A percentile compares a stretch with the other conserved stretches of the same genome.
Conservation (phyloP, 768 basidiomycete genomes). For the Lactifluus subvellereus region DNA sequence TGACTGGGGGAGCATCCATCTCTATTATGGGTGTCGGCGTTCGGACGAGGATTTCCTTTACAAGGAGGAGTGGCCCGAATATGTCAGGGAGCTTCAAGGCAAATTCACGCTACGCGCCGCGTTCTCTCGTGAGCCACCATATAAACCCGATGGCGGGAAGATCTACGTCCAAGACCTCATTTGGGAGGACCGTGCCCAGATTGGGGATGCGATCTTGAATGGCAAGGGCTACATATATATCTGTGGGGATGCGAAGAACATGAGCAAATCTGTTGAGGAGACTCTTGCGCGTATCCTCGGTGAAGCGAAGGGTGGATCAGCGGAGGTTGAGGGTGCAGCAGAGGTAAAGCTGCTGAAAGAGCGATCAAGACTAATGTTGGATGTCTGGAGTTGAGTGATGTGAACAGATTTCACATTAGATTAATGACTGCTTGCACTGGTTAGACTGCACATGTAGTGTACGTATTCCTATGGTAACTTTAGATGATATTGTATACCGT, state of each 20-base stretch:
- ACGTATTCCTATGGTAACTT: not conserved
- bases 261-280: conserved; percentile 95
- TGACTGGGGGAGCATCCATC: conserved; percentile 92
- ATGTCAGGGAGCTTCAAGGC: conserved; percentile 78
- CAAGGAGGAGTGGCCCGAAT: conserved; percentile 90
- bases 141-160: conserved; percentile 87
- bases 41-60: conserved; percentile 90
- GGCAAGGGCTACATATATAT: conserved; percentile 98
- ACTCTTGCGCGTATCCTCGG: conserved; percentile 77
- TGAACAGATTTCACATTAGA: not conserved
- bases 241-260: conserved; percentile 93
- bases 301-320: conserved; percentile 88
- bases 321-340: conserved; percentile 81
- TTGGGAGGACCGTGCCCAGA: conserved; percentile 76
- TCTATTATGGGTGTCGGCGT: conserved; percentile 95
- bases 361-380: conserved; percentile 76
- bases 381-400: conserved; percentile 72
- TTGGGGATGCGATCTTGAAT: conserved; percentile 85
- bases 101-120: conserved; percentile 88
- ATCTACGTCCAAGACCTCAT: conserved; percentile 99
- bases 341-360: conserved; percentile 96
- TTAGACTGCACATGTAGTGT: conserved; percentile 16
- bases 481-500: not conserved
- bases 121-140: conserved; percentile 84
- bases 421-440: not conserved